Evolutionary conservation across 208 protist species (phyloP), one percentile per base, ranked within the genome.

Genomic region (Leishmania arabica): DNA sequence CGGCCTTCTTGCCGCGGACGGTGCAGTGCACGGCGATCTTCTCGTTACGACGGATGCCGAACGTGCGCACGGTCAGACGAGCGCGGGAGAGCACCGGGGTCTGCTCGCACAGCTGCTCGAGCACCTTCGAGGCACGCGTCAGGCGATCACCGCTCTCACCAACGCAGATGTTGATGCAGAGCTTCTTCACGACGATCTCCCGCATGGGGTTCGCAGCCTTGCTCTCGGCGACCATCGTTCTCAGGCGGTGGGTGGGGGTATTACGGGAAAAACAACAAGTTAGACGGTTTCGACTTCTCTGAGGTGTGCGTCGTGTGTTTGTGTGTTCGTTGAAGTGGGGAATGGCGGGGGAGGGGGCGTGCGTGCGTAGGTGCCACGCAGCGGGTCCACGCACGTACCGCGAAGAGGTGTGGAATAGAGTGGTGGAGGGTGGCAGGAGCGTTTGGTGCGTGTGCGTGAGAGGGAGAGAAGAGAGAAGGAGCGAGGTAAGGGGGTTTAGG

Each of bases 121-220:
- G 93, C 85, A 99, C 99, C 95, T 99, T 99, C 80, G 97, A 96
- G 78, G 99, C 99, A 89, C 98, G 96, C 62, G 99, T 99, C 51
- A 99, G 96, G 73, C 96, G 89, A 95, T 99, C 99, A 87, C 99
- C 99, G 87, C 89, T 95, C 92, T 99, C 99, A 88, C 99, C 99
- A 85, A 99, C 98, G 88, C 96, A 99, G 85, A 99, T 99, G 98
- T 99, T 99, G 82, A 99, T 93, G 89, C 98, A 97, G 40, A 99
- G 98, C 95, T 99, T 99, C 80, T 98, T 96, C 81, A 99, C 99
- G 60, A 94, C 84, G 84, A 99, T 99, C 84, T 99, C 92, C 80
- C 96, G 92, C 99, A 99, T 99, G 65, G 92, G 91, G 97, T 99
- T 99, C 42, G 88, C 85, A n/a, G 90, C 92, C 89, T 98, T 99